These are phyloP conservation scores for Sarocladium brachiariae DNA, from an alignment of 2,329 filamentous ascomycete species.

Conservation along the genomic window DNA sequence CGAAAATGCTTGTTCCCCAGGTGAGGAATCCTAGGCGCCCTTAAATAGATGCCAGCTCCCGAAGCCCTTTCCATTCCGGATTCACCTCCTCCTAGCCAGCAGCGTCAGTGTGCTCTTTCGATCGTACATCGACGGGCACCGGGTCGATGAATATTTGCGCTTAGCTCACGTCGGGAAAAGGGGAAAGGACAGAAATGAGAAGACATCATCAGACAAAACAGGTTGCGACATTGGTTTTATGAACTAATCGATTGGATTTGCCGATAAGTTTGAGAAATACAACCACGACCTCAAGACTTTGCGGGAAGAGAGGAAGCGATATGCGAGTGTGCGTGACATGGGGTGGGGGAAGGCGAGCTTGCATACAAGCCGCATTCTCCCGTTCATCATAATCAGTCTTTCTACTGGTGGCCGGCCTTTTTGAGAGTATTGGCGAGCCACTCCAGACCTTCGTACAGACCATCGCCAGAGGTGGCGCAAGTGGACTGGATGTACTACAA, in stretches of 20 bases:
- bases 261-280: conserved; percentile 50
- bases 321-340: conserved; percentile 33
- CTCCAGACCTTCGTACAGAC: conserved; percentile 98
- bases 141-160: background rate
- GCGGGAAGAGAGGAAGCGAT: conserved; percentile 29
- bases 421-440: conserved; percentile 80
- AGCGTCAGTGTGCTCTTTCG: background rate
- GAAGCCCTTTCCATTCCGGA: background rate
- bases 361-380: conserved; percentile 21
- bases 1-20: conserved; percentile 1
- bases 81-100: background rate
- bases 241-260: conserved; percentile 48
- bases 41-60: background rate
- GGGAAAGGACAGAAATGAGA: conserved; percentile 16
- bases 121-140: background rate
- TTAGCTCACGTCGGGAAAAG: conserved; percentile 8
- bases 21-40: background rate
- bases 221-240: conserved; percentile 17
- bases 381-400: conserved; percentile 18
- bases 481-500: conserved; percentile 96
- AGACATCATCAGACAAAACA: conserved; percentile 15
- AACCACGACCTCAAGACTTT: conserved; percentile 45
- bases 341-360: conserved; percentile 28
- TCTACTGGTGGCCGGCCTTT: conserved; percentile 63
- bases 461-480: conserved; percentile 96